A percentile compares a stretch with the other conserved stretches of the same genome.
Evolutionary conservation across 148 eudicot genomes (phyloP).

Genomic region (Vaccinium corymbosum): DNA sequence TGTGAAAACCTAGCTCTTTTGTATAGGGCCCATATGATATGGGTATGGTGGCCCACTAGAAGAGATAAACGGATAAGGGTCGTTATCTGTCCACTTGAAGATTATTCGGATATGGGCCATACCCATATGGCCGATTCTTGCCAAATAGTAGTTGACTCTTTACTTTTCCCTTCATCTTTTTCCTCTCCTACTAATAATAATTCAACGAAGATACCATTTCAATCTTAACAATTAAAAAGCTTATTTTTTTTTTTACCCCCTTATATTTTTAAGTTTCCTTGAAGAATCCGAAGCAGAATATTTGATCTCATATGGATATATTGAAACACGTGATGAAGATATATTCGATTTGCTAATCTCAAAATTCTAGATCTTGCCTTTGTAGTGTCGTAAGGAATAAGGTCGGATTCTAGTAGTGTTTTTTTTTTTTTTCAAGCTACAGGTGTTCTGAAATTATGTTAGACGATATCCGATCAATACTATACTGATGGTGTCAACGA

Average conservation of each 20-base stretch:
- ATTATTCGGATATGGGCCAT: constrained; percentile 5
- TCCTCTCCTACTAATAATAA: too few species aligned
- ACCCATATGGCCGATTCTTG: neutral
- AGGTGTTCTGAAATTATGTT: neutral
- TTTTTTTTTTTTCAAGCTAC: neutral
- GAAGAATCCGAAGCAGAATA: neutral
- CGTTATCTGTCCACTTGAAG: neutral
- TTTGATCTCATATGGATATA: neutral
- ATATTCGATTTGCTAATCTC: neutral
- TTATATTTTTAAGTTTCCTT: neutral
- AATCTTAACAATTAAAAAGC: neutral
- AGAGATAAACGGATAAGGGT: constrained; percentile 1
- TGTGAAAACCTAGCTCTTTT: neutral
- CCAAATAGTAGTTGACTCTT: neutral
- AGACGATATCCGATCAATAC: neutral
- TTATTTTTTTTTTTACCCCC: too few species aligned
- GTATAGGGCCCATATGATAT: neutral
- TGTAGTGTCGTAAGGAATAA: neutral
- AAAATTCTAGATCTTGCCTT: neutral
- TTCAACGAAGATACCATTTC: too few species aligned
- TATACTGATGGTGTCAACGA: neutral
- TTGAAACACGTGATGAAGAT: neutral
- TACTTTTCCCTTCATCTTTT: neutral
- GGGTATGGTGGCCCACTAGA: neutral
- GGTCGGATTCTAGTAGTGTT: neutral